A percentile compares a stretch with the other conserved stretches of the same genome.
These are phyloP conservation scores for Coemansia sp. DNA, from an alignment of 192 early-diverging fungal species.

Conservation along the genomic window DNA sequence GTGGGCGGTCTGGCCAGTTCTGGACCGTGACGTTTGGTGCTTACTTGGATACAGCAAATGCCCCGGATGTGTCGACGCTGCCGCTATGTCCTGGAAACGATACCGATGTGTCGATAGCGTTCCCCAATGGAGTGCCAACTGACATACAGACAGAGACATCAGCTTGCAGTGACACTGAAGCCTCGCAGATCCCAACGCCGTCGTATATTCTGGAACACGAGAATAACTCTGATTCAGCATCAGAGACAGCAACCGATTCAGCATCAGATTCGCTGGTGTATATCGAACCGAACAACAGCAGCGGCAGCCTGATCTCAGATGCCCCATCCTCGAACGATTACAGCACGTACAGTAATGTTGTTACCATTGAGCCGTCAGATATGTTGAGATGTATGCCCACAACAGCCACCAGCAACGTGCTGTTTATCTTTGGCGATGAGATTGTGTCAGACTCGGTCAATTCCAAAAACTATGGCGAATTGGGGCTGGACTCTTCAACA, in stretches of 20 bases:
- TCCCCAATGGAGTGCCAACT: constrained; percentile 31
- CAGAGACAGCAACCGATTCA: no score
- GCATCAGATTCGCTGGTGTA: no score
- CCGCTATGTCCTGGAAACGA: constrained; percentile 47
- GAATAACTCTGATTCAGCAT: not conserved
- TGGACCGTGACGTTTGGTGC: constrained; percentile 37
- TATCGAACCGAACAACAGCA: not conserved
- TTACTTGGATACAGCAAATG: constrained; percentile 9
- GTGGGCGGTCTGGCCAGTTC: constrained; percentile 46
- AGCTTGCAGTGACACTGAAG: constrained; percentile 34
- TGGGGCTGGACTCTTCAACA: not conserved
- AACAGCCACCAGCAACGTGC: not conserved
- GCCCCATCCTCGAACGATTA: not conserved
- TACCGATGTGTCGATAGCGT: constrained; percentile 37
- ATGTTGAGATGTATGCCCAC: not conserved
- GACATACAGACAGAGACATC: constrained; percentile 19
- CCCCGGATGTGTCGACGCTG: constrained; percentile 19
- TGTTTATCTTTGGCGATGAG: not conserved
- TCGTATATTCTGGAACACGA: constrained; percentile 24
- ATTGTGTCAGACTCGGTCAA: not conserved
- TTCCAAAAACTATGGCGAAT: not conserved
- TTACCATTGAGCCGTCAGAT: not conserved
- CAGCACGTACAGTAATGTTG: not conserved
- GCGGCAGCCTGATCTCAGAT: not conserved
- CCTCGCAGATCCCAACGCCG: constrained; percentile 20